These are phyloP conservation scores for Penicillium silybi DNA, from an alignment of 495 filamentous ascomycete species.

Conservation along the genomic window DNA sequence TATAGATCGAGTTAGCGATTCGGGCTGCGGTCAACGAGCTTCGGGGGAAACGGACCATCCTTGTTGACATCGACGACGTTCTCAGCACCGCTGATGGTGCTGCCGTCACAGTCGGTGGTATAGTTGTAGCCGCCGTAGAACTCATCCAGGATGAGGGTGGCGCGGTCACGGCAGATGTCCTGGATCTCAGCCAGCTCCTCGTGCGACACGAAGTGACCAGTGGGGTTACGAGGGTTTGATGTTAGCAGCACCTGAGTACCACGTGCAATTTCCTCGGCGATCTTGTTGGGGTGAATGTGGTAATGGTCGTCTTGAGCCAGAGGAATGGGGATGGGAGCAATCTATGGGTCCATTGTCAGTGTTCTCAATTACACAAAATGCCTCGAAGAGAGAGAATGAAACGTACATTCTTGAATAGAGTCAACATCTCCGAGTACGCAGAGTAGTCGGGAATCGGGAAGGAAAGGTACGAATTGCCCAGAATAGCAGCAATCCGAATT, in stretches of 20 bases:
- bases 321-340: slow-evolving; percentile 85
- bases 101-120: slow-evolving; percentile 83
- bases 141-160: slow-evolving; percentile 90
- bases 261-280: slow-evolving; percentile 83
- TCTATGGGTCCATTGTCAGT: slow-evolving; percentile 46
- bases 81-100: slow-evolving; percentile 79
- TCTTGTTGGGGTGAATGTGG: slow-evolving; percentile 87
- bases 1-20: slow-evolving; percentile 7
- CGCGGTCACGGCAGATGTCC: slow-evolving; percentile 84
- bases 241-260: slow-evolving; percentile 86
- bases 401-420: slow-evolving; percentile 78
- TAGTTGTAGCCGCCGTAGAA: slow-evolving; percentile 98
- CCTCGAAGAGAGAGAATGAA: background rate
- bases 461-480: slow-evolving; percentile 86
- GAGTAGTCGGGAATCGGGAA: slow-evolving; percentile 79
- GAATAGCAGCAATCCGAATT: slow-evolving; percentile 89
- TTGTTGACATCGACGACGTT: slow-evolving; percentile 70
- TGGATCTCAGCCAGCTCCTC: slow-evolving; percentile 83
- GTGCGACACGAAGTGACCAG: slow-evolving; percentile 78
- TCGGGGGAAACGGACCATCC: slow-evolving; percentile 44
- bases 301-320: slow-evolving; percentile 79
- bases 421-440: slow-evolving; percentile 95
- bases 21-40: background rate
- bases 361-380: background rate
- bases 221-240: slow-evolving; percentile 95